A percentile compares a stretch with the other conserved stretches of the same genome.
phyloP scores from a whole-genome alignment of 352 stramenopile species.

The Elongisporangium senticosum region DNA sequence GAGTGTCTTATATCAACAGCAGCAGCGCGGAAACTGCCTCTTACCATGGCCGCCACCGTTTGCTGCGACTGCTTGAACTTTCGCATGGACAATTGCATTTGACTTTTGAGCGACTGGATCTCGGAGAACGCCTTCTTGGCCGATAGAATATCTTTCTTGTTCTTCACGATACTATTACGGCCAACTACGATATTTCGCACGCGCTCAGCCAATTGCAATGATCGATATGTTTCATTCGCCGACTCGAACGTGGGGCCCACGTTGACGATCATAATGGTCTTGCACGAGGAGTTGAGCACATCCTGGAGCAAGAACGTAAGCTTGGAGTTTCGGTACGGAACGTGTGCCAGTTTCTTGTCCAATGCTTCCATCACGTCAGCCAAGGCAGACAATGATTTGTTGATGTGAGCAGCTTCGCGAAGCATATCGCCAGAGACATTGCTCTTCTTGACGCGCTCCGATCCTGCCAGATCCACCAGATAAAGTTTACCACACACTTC shows the following conservation, averaged over 20 bases:
- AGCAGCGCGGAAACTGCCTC: constrained; percentile 25
- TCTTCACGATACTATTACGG: constrained; percentile 76
- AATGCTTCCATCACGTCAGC: constrained; percentile 92
- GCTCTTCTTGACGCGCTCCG: constrained; percentile 89
- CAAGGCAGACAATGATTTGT: constrained; percentile 89
- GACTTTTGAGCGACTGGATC: constrained; percentile 91
- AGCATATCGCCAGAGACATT: constrained; percentile 83
- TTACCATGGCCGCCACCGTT: constrained; percentile 86
- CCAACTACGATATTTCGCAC: constrained; percentile 77
- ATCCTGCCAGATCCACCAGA: constrained; percentile 91
- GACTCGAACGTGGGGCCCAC: constrained; percentile 81
- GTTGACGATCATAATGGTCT: constrained; percentile 94
- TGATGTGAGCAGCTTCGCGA: constrained; percentile 76
- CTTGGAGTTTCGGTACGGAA: constrained; percentile 98
- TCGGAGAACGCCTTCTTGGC: constrained; percentile 93
- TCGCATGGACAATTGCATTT: constrained; percentile 84
- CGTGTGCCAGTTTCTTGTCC: constrained; percentile 87
- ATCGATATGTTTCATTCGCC: constrained; percentile 82
- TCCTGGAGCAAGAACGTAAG: constrained; percentile 97
- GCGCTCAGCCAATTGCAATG: constrained; percentile 82
- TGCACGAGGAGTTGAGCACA: constrained; percentile 85
- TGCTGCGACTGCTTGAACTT: constrained; percentile 88
- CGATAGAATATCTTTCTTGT: constrained; percentile 83
- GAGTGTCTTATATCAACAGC: constrained; percentile 2
- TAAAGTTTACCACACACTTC: constrained; percentile 86